phyloP scores from a whole-genome alignment of 768 basidiomycete genomes.

The Filobasidium floriforme region DNA sequence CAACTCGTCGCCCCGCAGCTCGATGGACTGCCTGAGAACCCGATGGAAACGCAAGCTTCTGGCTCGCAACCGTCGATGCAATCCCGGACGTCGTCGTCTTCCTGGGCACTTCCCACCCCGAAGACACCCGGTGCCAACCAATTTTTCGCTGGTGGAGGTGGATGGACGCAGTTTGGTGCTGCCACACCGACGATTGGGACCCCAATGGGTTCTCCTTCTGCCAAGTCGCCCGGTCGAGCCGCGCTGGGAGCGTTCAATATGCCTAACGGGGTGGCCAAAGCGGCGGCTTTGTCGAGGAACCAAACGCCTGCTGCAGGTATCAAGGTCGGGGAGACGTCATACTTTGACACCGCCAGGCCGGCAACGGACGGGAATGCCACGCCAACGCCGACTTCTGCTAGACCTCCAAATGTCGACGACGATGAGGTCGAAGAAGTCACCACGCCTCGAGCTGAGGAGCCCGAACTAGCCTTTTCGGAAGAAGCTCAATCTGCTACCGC shows the following conservation, averaged over 20 bases:
- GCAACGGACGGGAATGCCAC: slow-evolving; percentile 7
- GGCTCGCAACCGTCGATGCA: slow-evolving; percentile 16
- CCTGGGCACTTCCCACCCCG: slow-evolving; percentile 36
- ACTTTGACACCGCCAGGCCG: slow-evolving; percentile 27
- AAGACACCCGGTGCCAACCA: slow-evolving; percentile 18
- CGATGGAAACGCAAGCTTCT: slow-evolving; percentile 3
- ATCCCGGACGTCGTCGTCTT: slow-evolving; percentile 9
- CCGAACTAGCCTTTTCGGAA: background rate
- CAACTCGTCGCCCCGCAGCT: slow-evolving; percentile 24
- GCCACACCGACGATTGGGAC: slow-evolving; percentile 22
- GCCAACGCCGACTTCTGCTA: slow-evolving; percentile 13
- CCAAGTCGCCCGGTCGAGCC: background rate
- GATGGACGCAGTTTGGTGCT: slow-evolving; percentile 34
- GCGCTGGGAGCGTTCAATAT: background rate
- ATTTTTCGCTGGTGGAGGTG: background rate
- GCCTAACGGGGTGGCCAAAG: slow-evolving; percentile 4
- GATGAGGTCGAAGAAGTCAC: background rate
- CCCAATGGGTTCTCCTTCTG: background rate
- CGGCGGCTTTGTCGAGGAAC: background rate
- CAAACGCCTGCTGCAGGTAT: background rate
- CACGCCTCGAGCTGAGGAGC: background rate
- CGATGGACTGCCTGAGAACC: slow-evolving; percentile 14
- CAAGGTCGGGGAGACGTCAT: slow-evolving; percentile 19
- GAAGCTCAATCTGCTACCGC: background rate
- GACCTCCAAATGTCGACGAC: slow-evolving; percentile 5